Base-by-base conservation (phyloP, 768 basidiomycete species). In the Cystobasidium ongulense region DNA sequence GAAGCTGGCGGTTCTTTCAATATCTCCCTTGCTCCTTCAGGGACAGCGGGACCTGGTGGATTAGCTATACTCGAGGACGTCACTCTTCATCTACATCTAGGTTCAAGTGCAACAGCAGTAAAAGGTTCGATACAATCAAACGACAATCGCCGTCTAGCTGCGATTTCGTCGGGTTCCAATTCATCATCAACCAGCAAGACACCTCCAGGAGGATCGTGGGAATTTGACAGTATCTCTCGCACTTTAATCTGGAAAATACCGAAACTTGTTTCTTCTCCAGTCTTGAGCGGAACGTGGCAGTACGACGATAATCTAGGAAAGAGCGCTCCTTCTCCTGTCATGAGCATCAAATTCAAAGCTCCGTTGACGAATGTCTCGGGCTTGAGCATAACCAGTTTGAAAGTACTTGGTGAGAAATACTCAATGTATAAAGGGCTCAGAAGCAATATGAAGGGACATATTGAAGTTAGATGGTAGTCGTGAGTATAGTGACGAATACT, bases 1-100 rank as follows among this genome's bases (percentile, higher is more conserved):
- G 65, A 67, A 38, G 65, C 52, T 53, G 65, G 65, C 36, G 65
- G 65, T 23, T 67, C 65, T 25, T 67, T 67, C 65, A 67, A 31
- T 52, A 67, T 67, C 50, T 50, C 65, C 11, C 29, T 67, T 27
- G 39, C 41, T 23, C 65, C 65, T 11, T 29, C 65, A 1, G 38
- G 29, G 7, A 23, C 23, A 31, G 43, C 52, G 5, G 25, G 29
- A 43, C 29, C 65, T 38, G 65, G 65, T 31, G 65, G 65, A 25
- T 10, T 53, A 8, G 50, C 41, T 1, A 52, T 33, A 29, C 65
- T 52, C 41, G 65, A 67, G 27, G 41, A 67, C 36, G 36, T 67
- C 18, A 31, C 52, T 3, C 13, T 67, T 15, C 52, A 11, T 23
- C 65, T 67, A 31, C 21, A 53, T 21, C 50, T 67, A 29, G 65